Evolutionary conservation across 108 stramenopile species (phyloP), one percentile per base, ranked within the genome.

Genomic region (Cyclotella sp.): DNA sequence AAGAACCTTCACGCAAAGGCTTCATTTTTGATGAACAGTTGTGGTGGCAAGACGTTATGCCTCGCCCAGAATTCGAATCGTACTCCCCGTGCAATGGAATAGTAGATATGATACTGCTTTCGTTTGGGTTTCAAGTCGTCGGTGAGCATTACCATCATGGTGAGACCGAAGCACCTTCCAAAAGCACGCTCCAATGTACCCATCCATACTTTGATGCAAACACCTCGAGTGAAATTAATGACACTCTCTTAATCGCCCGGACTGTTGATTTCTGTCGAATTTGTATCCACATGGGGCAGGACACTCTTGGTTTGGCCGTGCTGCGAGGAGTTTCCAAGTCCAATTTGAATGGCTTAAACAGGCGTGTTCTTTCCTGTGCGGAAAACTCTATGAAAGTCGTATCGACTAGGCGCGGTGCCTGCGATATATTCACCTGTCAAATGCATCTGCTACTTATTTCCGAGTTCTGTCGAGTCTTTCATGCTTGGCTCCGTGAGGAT

Each of bases 281-380:
- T 40, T 71, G 70, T 42, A 46, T 76, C 46, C 81, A 82, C 34
- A 72, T 82, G 75, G 81, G 81, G 12, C 81, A 60, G 14, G 75
- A 57, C 53, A 72, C 81, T 42, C 58, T 76, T 28, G 75, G 66
- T 34, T 54, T 82, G 44, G 27, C 40, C 14, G 58, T 72, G 19
- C 18, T 76, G 28, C 34, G 24, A 29, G 27, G 45, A 18, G 26
- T 44, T 12, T 67, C 46, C 43, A 30, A 59, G 18, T 34, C 53
- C 41, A 22, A 51, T 41, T 21, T 58, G 6, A 10, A 63, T 63
- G 63, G 40, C 18, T 3, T 53, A 21, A 57, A 57, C 61, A 74
- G 7, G 30, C 19, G 34, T 18, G 55, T 72, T 18, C n/a, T 75
- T 30, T 18, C 46, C 21, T 16, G 16, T 26, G 65, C 63, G 19